Evolutionary conservation across 495 filamentous ascomycete species (phyloP), one percentile per base, ranked within the genome.

Genomic region (Trichoderma reesei): DNA sequence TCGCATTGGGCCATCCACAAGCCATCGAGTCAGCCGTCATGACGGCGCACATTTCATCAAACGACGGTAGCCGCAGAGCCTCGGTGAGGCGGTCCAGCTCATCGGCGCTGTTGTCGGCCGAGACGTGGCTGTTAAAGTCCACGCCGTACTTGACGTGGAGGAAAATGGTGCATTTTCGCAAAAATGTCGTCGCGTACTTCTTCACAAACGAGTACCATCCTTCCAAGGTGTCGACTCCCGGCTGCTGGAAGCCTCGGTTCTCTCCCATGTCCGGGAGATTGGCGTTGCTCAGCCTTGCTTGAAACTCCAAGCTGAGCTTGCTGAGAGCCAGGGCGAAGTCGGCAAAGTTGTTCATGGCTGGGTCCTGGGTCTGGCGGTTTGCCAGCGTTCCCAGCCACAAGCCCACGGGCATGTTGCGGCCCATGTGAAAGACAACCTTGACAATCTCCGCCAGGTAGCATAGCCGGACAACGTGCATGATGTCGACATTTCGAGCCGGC

Each of bases 381-480:
- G 67, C 59, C 37, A 82, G 71, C 26, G 71, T 70, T 31, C 75
- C 71, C 41, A 79, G 69, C 68, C 78, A 77, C 31, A 65, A 72
- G 16, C 69, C 67, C 5, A 72, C 71, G 41, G 75, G 70, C 48
- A 75, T 71, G 62, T 78, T 80, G 62, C 80, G 73, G 5, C 77
- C 79, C 34, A 88, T 66, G 33, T 80, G 72, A 63, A 78, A 75
- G 48, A 82, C 76, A 3, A 91, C 88, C 75, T 96, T 94, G 51
- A 92, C 86, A 51, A 98, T 84, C 75, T 99, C 93, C 36, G 90
- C 90, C 42, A 95, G 80, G 70, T 96, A 97, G 77, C 94, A 98
- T 64, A 97, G 82, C 13, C 89, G 89, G 37, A 98, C 76, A 16
- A 98, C 69, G 75, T 96, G 90, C 65, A 88, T 84, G 38, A 95